These are phyloP conservation scores for Talaromyces atroroseus DNA, from an alignment of 2,329 filamentous ascomycete species.

Conservation along the genomic window DNA sequence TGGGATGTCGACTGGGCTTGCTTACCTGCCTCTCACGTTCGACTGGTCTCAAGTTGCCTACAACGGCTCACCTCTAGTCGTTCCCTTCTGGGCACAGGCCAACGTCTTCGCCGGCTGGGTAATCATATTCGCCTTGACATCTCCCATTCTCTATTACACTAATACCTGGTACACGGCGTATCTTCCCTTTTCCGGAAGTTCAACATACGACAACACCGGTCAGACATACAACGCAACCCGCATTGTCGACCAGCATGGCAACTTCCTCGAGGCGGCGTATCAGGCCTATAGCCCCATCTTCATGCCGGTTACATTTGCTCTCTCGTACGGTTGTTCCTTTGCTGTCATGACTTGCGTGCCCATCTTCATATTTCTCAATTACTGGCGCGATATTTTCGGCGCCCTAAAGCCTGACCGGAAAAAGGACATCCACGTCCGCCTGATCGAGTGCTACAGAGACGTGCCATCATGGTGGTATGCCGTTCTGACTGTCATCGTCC, in stretches of 20 bases:
- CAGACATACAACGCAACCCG: slow-evolving; percentile 51
- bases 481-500: slow-evolving; percentile 30
- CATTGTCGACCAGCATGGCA: slow-evolving; percentile 49
- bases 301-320: slow-evolving; percentile 51
- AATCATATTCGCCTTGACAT: slow-evolving; percentile 31
- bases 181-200: slow-evolving; percentile 24
- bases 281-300: slow-evolving; percentile 57
- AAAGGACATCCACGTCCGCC: slow-evolving; percentile 36
- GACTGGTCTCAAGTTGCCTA: slow-evolving; percentile 44
- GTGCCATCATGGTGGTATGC: slow-evolving; percentile 38
- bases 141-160: slow-evolving; percentile 29
- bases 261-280: slow-evolving; percentile 54
- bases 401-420: slow-evolving; percentile 16
- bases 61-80: slow-evolving; percentile 21
- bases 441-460: slow-evolving; percentile 31
- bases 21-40: slow-evolving; percentile 49
- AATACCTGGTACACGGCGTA: slow-evolving; percentile 27
- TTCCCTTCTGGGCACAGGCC: slow-evolving; percentile 33
- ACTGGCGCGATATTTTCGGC: slow-evolving; percentile 20
- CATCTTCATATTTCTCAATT: slow-evolving; percentile 19
- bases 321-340: slow-evolving; percentile 53
- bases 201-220: slow-evolving; percentile 41
- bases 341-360: slow-evolving; percentile 53
- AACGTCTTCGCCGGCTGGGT: slow-evolving; percentile 37
- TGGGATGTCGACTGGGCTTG: slow-evolving; percentile 27